phyloP scores from a whole-genome alignment of 2,329 filamentous ascomycete genomes.

The Colletotrichum spinosum region DNA sequence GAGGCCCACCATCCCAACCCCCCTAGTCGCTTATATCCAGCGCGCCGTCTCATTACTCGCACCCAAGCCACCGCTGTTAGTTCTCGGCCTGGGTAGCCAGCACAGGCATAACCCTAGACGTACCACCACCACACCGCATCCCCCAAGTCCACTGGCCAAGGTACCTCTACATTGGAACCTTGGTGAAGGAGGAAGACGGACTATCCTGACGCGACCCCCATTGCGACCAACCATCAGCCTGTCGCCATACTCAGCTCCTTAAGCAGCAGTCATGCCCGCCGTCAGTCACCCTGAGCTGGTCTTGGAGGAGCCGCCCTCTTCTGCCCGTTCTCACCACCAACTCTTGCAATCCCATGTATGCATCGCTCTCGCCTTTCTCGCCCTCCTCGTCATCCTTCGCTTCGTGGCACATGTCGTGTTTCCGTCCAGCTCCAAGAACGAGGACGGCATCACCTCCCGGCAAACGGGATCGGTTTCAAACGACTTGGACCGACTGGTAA shows the following conservation, averaged over 20 bases:
- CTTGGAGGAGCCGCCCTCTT: slow-evolving; percentile 41
- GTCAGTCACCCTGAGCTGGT: slow-evolving; percentile 45
- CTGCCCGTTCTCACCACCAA: slow-evolving; percentile 24
- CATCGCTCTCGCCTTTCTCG: slow-evolving; percentile 47
- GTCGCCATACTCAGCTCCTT: slow-evolving; percentile 45
- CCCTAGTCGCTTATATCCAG: slow-evolving; percentile 37
- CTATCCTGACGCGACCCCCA: slow-evolving; percentile 5
- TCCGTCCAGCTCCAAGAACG: slow-evolving; percentile 11
- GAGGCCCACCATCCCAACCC: slow-evolving; percentile 34
- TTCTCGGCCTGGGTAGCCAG: slow-evolving; percentile 31
- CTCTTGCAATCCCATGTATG: slow-evolving; percentile 42
- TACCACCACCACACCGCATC: slow-evolving; percentile 33
- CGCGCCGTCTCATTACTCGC: slow-evolving; percentile 38
- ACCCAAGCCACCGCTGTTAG: slow-evolving; percentile 31
- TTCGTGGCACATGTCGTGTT: slow-evolving; percentile 26
- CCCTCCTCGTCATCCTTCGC: slow-evolving; percentile 47
- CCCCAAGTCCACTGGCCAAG: slow-evolving; percentile 19
- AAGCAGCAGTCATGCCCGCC: slow-evolving; percentile 54
- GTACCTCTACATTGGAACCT: slow-evolving; percentile 34
- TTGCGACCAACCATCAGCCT: slow-evolving; percentile 40
- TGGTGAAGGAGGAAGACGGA: slow-evolving; percentile 18
- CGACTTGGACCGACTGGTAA: slow-evolving; percentile 17
- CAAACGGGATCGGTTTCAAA: neutral
- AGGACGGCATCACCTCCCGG: neutral
- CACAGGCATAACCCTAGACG: slow-evolving; percentile 38